A percentile compares a stretch with the other conserved stretches of the same genome.
These are phyloP conservation scores for Fonsecaea monophora DNA, from an alignment of 2,329 filamentous ascomycete species.

Conservation along the genomic window DNA sequence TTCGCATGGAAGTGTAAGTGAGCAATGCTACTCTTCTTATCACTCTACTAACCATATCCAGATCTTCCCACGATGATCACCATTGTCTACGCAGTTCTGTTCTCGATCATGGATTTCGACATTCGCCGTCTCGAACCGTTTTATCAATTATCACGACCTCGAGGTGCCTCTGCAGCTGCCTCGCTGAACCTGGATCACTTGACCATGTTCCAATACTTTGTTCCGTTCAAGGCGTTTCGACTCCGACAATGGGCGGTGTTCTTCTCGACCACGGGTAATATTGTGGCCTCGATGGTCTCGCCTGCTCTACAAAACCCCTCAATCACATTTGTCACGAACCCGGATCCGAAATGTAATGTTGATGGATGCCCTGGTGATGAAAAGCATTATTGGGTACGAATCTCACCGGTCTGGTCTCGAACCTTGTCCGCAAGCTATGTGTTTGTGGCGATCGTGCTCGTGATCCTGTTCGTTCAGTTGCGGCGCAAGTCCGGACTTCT, in stretches of 20 bases:
- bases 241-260: conserved; percentile 58
- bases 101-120: conserved; percentile 59
- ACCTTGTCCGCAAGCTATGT: conserved; percentile 50
- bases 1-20: conserved; percentile 47
- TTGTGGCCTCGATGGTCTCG: conserved; percentile 54
- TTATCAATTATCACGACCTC: conserved; percentile 50
- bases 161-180: conserved; percentile 44
- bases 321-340: conserved; percentile 48
- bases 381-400: conserved; percentile 48
- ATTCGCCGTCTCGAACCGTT: conserved; percentile 59
- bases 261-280: conserved; percentile 53
- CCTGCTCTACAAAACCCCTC: conserved; percentile 57
- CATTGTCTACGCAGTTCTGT: conserved; percentile 57
- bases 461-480: conserved; percentile 53
- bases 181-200: conserved; percentile 59
- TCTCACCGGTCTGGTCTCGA: conserved; percentile 55
- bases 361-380: conserved; percentile 25
- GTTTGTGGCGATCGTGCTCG: conserved; percentile 51
- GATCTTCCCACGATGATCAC: conserved; percentile 55
- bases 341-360: conserved; percentile 43
- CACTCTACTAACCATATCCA: conserved; percentile 19
- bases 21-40: neutral
- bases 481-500: conserved; percentile 57
- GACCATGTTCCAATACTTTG: conserved; percentile 55
- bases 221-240: conserved; percentile 54